phyloP scores from a whole-genome alignment of 2,329 filamentous ascomycete species.

The Scortechinia acanthostroma region DNA sequence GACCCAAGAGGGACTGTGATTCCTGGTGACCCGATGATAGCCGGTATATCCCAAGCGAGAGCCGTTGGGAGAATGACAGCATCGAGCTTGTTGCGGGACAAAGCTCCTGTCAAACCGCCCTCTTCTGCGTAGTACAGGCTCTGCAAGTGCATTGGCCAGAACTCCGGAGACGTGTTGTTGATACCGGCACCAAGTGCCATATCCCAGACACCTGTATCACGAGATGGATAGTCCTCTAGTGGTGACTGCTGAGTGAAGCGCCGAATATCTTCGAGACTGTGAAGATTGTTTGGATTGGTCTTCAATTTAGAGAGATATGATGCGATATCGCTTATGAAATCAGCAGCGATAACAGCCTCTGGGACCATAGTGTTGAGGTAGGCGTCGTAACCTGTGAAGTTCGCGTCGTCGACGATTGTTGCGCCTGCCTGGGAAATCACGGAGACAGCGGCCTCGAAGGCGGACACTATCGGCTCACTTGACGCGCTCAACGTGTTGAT shows the following conservation, averaged over 20 bases:
- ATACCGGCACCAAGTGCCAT: conserved; percentile 37
- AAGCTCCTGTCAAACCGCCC: conserved; percentile 52
- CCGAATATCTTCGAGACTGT: conserved; percentile 37
- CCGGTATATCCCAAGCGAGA: conserved; percentile 35
- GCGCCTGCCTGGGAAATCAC: conserved; percentile 15
- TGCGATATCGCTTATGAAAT: conserved; percentile 49
- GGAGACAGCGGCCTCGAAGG: conserved; percentile 11
- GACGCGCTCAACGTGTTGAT: conserved; percentile 22
- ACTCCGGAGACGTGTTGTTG: conserved; percentile 45
- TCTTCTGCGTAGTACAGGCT: conserved; percentile 44
- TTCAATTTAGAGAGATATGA: conserved; percentile 47
- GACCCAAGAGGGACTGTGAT: conserved; percentile 57
- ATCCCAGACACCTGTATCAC: conserved; percentile 53
- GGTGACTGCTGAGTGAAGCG: conserved; percentile 44
- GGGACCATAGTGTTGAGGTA: conserved; percentile 20
- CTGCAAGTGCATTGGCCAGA: conserved; percentile 47
- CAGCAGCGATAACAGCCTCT: conserved; percentile 39
- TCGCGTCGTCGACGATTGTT: conserved; percentile 15
- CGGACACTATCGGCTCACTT: conserved; percentile 5
- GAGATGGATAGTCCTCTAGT: conserved; percentile 49
- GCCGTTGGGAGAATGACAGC: conserved; percentile 53
- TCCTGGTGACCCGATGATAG: conserved; percentile 49
- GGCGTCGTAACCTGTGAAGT: conserved; percentile 40
- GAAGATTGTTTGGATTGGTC: conserved; percentile 48
- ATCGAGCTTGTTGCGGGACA: conserved; percentile 46